Base-by-base conservation (phyloP, 106 monocot species). In the Acanthochlamys bracteata region DNA sequence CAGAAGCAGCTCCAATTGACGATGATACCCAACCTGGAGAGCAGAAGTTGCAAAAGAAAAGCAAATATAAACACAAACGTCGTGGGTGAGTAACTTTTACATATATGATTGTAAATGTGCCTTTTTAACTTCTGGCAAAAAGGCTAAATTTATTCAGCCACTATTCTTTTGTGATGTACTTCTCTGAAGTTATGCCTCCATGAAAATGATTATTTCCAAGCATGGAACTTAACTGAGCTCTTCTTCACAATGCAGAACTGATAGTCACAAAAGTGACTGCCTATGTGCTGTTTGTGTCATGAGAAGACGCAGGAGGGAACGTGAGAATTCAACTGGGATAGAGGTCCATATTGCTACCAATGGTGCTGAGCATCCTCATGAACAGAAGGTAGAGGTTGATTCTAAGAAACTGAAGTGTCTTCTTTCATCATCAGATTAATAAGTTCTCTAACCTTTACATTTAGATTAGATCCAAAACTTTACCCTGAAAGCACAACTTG, bases 201-300 rank as follows among this genome's bases (percentile, higher is more conserved):
- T n/a, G n/a, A n/a, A n/a, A n/a, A n/a, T n/a, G n/a, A n/a, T n/a
- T n/a, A n/a, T 55, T 21, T 13, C 13, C 13, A 45, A 9, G 43
- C 13, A 39, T 47, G 39, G 11, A 11, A 20, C 46, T 54, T 19
- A 54, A 54, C 7, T 10, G 7, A 10, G 53, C 11, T 6, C 16
- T 19, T 54, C 53, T 54, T 78, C 20, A n/a, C 51, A 24, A 53
- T 78, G 59, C 82, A 95, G 94, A 68, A 84, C 80, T 63, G 82
- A 90, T 55, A 65, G 59, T 24, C 94, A 95, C 66, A 95, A 95
- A 82, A 90, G 69, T 71, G 86, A 79, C 54, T 95, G 94, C 42
- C 66, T 86, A 11, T 95, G 90, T 78, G 94, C 94, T 70, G 94
- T 87, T 54, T 95, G 94, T 75, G 81, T 82, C 20, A 79, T 95